A percentile compares a stretch with the other conserved stretches of the same genome.
Evolutionary conservation across 345 rosid genomes (phyloP).

Genomic region (Erucastrum elatum): DNA sequence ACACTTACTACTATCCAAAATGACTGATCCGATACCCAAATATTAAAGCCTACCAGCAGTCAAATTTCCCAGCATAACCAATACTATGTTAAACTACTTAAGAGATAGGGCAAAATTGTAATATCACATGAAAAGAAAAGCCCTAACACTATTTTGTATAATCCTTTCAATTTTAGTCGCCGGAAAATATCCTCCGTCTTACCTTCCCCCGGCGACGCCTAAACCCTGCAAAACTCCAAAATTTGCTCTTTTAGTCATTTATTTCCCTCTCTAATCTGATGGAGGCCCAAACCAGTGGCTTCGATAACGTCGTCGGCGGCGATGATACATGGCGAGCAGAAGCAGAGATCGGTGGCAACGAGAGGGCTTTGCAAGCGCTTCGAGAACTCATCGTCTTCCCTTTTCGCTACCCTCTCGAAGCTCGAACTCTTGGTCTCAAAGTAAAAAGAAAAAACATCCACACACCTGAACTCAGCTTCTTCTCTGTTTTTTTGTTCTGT

Average conservation of each 20-base stretch:
- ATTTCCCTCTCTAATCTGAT: not conserved
- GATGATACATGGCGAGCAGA: constrained; percentile 60
- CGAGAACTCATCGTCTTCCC: constrained; percentile 83
- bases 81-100: too few relatives aligned
- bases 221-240: constrained; percentile 31
- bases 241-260: not conserved
- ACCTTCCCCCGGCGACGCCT: not conserved
- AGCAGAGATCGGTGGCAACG: constrained; percentile 77
- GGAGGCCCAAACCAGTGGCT: constrained; percentile 29
- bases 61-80: too few relatives aligned
- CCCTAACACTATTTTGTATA: not conserved
- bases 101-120: not conserved
- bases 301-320: constrained; percentile 28
- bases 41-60: too few relatives aligned
- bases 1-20: too few relatives aligned
- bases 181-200: not conserved
- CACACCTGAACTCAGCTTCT: not conserved
- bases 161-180: too few relatives aligned
- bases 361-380: constrained; percentile 73
- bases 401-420: constrained; percentile 63
- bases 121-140: constrained; percentile 2
- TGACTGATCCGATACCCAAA: too few relatives aligned
- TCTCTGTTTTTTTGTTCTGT: not conserved
- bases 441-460: constrained; percentile 33
- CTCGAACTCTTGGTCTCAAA: constrained; percentile 75